Percentiles rank a stretch among this genome's conserved stretches.
Conservation (phyloP, 768 basidiomycete genomes). For the Mycena crocata region DNA sequence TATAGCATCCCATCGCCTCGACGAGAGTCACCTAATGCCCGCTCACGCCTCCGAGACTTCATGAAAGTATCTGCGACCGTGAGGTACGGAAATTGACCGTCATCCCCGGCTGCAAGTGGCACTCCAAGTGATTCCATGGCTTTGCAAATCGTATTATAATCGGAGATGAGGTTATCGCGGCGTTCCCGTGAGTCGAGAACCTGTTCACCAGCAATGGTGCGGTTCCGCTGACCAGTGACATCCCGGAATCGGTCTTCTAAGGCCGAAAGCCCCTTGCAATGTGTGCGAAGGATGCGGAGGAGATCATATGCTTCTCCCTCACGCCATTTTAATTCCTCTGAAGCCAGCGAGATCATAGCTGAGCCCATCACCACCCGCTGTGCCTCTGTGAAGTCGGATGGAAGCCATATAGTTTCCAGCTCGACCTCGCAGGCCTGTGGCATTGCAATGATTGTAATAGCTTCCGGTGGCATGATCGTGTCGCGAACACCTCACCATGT, state of each 20-base stretch:
- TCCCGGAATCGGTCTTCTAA: neutral
- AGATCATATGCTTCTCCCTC: conserved; percentile 2
- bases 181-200: neutral
- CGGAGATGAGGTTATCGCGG: neutral
- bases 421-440: neutral
- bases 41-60: neutral
- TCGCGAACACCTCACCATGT: neutral
- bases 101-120: neutral
- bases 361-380: conserved; percentile 2
- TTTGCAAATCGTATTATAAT: neutral
- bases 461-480: neutral
- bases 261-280: neutral
- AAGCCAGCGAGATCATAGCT: neutral
- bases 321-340: neutral
- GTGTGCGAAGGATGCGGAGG: neutral
- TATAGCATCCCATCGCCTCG: conserved; percentile 7
- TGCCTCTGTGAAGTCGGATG: neutral
- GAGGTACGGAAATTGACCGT: neutral
- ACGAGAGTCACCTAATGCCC: neutral
- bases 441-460: neutral
- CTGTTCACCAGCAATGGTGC: conserved; percentile 1
- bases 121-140: conserved; percentile 1
- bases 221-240: neutral
- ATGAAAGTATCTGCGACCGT: neutral
- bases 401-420: neutral